phyloP scores from a whole-genome alignment of 2,329 filamentous ascomycete species.

The Arthrobotrys sinensis region DNA sequence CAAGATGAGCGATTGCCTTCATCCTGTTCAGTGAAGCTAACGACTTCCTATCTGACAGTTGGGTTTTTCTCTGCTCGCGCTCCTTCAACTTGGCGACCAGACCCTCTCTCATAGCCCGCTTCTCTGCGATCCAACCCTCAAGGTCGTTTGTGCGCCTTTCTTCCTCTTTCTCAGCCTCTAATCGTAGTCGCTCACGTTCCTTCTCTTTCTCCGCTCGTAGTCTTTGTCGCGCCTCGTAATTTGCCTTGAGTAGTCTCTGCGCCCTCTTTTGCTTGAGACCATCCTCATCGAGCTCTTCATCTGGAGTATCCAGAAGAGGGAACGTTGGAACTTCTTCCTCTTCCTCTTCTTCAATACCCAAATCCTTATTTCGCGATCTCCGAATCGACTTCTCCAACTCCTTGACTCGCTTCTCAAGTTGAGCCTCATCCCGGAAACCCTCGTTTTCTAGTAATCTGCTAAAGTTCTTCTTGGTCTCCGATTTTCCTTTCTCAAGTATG shows the following conservation, averaged over 20 bases:
- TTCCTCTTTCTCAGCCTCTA: slow-evolving; percentile 86
- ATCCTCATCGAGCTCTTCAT: slow-evolving; percentile 93
- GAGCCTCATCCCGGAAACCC: slow-evolving; percentile 90
- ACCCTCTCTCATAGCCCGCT: slow-evolving; percentile 78
- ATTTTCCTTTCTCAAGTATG: slow-evolving; percentile 79
- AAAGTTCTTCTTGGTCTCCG: slow-evolving; percentile 90
- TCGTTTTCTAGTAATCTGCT: slow-evolving; percentile 88
- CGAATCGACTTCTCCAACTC: slow-evolving; percentile 92
- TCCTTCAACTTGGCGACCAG: slow-evolving; percentile 90
- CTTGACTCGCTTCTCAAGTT: slow-evolving; percentile 85
- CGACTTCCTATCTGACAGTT: slow-evolving; percentile 96
- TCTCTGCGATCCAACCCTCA: slow-evolving; percentile 87
- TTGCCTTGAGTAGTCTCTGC: slow-evolving; percentile 92
- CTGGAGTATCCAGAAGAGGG: slow-evolving; percentile 87
- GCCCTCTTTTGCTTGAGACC: slow-evolving; percentile 92
- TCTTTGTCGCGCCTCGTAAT: slow-evolving; percentile 91
- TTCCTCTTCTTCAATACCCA: slow-evolving; percentile 85
- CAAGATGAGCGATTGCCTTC: slow-evolving; percentile 97
- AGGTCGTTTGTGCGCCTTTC: slow-evolving; percentile 87
- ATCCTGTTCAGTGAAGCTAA: slow-evolving; percentile 96
- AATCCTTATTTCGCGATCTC: slow-evolving; percentile 91
- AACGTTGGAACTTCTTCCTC: slow-evolving; percentile 85
- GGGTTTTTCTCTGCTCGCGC: slow-evolving; percentile 90
- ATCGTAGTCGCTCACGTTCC: slow-evolving; percentile 85
- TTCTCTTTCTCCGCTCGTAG: slow-evolving; percentile 96